Evolutionary conservation across 2,329 filamentous ascomycete species (phyloP).

Genomic region (Mycogone perniciosa): DNA sequence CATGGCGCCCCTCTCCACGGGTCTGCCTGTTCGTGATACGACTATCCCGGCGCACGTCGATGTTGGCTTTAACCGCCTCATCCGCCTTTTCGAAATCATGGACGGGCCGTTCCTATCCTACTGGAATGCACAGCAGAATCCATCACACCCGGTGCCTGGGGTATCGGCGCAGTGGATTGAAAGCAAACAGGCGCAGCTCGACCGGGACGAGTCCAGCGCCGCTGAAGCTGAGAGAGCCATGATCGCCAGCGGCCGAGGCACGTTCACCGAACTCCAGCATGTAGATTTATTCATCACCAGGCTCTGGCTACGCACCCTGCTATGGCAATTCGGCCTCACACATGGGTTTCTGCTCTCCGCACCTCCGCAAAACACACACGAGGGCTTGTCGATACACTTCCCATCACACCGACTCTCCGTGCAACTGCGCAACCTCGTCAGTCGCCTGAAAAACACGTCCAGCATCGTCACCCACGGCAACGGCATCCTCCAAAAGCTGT

Average conservation of each 20-base stretch:
- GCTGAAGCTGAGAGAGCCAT: conserved; percentile 23
- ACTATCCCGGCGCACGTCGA: conserved; percentile 31
- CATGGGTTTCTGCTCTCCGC: conserved; percentile 31
- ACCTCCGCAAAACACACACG: conserved; percentile 26
- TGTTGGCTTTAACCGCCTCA: conserved; percentile 32
- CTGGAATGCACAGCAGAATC: conserved; percentile 29
- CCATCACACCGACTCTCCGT: conserved; percentile 32
- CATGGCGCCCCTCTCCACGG: conserved; percentile 26
- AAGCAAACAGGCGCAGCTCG: conserved; percentile 34
- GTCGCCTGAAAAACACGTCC: conserved; percentile 28
- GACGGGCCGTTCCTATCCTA: conserved; percentile 33
- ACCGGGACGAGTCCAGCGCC: conserved; percentile 30
- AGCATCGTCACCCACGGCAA: conserved; percentile 50
- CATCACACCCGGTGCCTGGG: conserved; percentile 14
- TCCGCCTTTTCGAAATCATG: conserved; percentile 32
- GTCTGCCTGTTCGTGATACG: conserved; percentile 26
- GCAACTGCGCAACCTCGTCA: conserved; percentile 33
- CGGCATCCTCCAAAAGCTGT: conserved; percentile 52
- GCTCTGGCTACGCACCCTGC: conserved; percentile 35
- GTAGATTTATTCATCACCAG: conserved; percentile 36
- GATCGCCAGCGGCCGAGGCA: conserved; percentile 18
- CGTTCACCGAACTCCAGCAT: conserved; percentile 33
- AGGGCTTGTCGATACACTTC: conserved; percentile 34
- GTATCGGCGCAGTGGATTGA: conserved; percentile 35
- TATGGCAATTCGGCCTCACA: conserved; percentile 37